These are phyloP conservation scores for Annulohypoxylon truncatum DNA, from an alignment of 2,329 filamentous ascomycete genomes.

Conservation along the genomic window DNA sequence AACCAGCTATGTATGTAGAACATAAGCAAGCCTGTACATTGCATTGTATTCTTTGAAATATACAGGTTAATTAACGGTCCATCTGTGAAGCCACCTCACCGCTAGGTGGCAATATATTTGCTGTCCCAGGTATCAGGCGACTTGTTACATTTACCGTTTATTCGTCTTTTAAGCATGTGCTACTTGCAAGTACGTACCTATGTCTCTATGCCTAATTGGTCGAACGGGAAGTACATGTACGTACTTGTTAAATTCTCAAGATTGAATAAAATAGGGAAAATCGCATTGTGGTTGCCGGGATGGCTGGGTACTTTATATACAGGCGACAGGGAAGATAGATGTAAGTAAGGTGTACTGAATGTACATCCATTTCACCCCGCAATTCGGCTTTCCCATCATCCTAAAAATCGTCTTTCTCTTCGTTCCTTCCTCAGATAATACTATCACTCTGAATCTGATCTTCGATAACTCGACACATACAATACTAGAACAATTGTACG, in stretches of 20 bases:
- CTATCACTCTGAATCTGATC: not conserved
- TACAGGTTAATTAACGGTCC: too few relatives aligned
- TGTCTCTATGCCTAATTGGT: too few relatives aligned
- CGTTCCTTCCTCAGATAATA: not conserved
- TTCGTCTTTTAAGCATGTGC: not conserved
- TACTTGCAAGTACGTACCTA: not conserved
- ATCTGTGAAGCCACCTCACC: not conserved
- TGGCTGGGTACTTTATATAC: not conserved
- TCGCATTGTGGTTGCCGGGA: not conserved
- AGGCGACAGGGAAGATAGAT: not conserved
- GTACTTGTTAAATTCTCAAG: not conserved
- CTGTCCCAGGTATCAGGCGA: conserved; percentile 22
- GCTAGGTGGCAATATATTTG: conserved; percentile 1
- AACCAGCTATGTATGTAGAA: too few relatives aligned
- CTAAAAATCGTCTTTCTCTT: conserved; percentile 20
- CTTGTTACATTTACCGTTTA: not conserved
- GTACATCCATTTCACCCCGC: conserved; percentile 32
- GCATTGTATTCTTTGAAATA: too few relatives aligned
- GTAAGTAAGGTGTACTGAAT: not conserved
- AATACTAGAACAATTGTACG: not conserved
- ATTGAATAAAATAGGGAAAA: too few relatives aligned
- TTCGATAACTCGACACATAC: not conserved
- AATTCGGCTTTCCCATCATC: conserved; percentile 33
- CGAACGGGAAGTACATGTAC: too few relatives aligned
- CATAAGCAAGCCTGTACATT: too few relatives aligned